phyloP scores from a whole-genome alignment of 371 early-diverging fungal genomes.

The Mucor lusitanicus region DNA sequence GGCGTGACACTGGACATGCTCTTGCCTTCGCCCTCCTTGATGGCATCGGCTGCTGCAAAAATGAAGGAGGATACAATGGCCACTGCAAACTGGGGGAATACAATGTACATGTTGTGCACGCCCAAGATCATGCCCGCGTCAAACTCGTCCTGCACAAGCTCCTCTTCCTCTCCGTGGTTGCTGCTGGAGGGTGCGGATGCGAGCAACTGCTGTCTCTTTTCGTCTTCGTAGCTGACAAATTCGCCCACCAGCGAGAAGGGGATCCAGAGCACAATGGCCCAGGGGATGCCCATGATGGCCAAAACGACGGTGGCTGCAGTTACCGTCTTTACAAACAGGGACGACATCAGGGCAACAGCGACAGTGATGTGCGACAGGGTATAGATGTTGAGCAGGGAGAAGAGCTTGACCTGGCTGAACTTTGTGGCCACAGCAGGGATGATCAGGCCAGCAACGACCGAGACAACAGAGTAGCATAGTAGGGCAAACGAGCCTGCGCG shows the following conservation, averaged over 20 bases:
- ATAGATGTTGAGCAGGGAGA: constrained; percentile 59
- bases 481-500: constrained; percentile 75
- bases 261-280: constrained; percentile 76
- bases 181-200: background rate
- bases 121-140: constrained; percentile 77
- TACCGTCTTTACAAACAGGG: constrained; percentile 51
- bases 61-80: constrained; percentile 58
- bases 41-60: constrained; percentile 48
- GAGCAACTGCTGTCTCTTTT: constrained; percentile 17
- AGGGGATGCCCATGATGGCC: constrained; percentile 67
- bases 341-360: constrained; percentile 54
- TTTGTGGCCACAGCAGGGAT: constrained; percentile 49
- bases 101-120: constrained; percentile 84
- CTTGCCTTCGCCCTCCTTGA: constrained; percentile 15
- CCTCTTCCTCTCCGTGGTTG: constrained; percentile 5
- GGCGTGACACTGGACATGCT: constrained; percentile 50
- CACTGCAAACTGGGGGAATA: constrained; percentile 76
- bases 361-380: constrained; percentile 57
- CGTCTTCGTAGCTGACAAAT: constrained; percentile 52
- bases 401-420: constrained; percentile 16
- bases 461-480: constrained; percentile 63
- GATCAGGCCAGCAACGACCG: constrained; percentile 57
- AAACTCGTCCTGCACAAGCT: constrained; percentile 38
- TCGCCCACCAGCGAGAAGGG: constrained; percentile 80
- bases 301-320: constrained; percentile 58